Base-by-base conservation (phyloP, 345 rosid species). In the Eucalyptus curtisii region DNA sequence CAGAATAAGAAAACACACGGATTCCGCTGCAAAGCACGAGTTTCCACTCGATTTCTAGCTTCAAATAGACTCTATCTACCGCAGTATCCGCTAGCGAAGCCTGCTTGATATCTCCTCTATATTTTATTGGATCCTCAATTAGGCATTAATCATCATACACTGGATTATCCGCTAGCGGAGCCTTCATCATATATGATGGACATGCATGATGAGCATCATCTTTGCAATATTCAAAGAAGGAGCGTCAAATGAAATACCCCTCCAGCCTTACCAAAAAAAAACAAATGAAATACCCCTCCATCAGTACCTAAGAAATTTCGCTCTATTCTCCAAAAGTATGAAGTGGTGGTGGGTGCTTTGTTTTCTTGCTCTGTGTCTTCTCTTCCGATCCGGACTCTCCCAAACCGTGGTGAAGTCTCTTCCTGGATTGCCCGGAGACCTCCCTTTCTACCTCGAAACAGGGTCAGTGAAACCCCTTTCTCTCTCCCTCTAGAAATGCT, bases 361-460 rank as follows among this genome's bases (percentile, higher is more conserved):
- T 16, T 33, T 3, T 68, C 79, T 31, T 68, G 12, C 79, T 16
- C 1, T 0, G 79, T 68, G 71, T n/a, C 71, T 11, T 64, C 71
- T n/a, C 71, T 64, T 64, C 71, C 71, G 33, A 1, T n/a, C 5
- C 19, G 88, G 66, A 16, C 20, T 24, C 19, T 85, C 92, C 5
- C 89, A 87, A 40, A 48, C 85, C 17, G 40, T 47, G n/a, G 86
- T 89, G 19, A 45, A 91, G 89, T 85, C 61, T 37, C 53, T 91
- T 50, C 92, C 92, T 2, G 91, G 91, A 1, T 48, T 76, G 48
- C 53, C 87, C 19, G 92, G 91, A 24, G 81, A 89, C 76, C 91
- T 89, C 25, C 92, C 89, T 3, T 91, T 91, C 86, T 57, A 45
- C 6, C 91, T 91, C 50, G 90, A 91, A 84, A 91, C 92, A n/a